phyloP scores from a whole-genome alignment of 805 yeast genomes.

The Suhomyces sp. region DNA sequence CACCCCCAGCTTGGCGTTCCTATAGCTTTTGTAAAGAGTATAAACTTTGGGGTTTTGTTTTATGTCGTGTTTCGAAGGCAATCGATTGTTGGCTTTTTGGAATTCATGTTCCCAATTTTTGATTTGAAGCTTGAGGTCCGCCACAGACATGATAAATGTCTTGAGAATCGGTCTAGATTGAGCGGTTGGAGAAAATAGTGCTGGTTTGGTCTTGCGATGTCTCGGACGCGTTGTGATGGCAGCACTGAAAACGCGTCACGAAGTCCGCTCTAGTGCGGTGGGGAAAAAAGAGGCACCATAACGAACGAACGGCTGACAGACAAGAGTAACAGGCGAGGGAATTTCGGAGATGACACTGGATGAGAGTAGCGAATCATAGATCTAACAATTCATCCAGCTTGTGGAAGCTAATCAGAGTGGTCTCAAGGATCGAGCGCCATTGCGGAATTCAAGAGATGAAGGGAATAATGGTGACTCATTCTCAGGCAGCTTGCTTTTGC shows the following conservation, averaged over 20 bases:
- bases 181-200: neutral
- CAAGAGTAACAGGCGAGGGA: neutral
- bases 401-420: neutral
- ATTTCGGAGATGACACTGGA: neutral
- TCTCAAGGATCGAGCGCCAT: neutral
- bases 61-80: constrained; percentile 35
- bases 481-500: neutral
- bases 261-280: neutral
- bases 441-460: neutral
- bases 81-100: constrained; percentile 21
- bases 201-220: neutral
- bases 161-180: neutral
- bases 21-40: constrained; percentile 33
- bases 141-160: neutral
- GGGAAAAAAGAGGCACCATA: neutral
- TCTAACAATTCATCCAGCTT: neutral
- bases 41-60: constrained; percentile 26
- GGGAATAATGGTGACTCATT: neutral
- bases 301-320: neutral
- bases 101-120: constrained; percentile 41
- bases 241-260: neutral
- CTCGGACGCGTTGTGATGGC: neutral
- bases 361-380: neutral
- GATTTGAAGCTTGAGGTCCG: constrained; percentile 25
- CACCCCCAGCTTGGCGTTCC: constrained; percentile 11